Evolutionary conservation across 352 stramenopile species (phyloP).

Genomic region (Blastocystis sp.): DNA sequence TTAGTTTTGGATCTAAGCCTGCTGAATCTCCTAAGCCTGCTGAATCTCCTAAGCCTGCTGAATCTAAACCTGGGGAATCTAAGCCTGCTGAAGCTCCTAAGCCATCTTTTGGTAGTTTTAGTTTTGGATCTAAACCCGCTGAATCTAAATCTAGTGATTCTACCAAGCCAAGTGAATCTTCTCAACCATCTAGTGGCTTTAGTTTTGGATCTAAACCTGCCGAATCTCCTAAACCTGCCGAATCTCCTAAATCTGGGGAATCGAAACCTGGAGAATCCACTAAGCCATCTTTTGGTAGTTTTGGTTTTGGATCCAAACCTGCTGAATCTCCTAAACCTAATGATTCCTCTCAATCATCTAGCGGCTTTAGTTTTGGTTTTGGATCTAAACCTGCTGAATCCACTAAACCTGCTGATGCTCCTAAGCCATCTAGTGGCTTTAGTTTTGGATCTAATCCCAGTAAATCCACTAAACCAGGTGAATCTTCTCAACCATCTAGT

Average conservation of each 20-base stretch:
- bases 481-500: background rate
- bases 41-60: background rate
- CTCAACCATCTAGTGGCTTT: background rate
- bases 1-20: background rate
- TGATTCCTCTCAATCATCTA: background rate
- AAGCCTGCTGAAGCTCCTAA: background rate
- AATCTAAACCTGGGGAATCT: background rate
- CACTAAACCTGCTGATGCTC: background rate
- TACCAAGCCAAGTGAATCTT: background rate
- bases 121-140: background rate
- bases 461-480: background rate
- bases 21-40: background rate
- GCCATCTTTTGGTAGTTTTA: background rate
- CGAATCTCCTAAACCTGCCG: background rate
- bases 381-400: background rate
- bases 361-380: background rate
- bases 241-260: background rate
- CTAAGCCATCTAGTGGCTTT: background rate
- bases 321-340: background rate
- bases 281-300: background rate
- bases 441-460: background rate
- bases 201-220: slow-evolving; percentile 24
- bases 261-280: background rate
- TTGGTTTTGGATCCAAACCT: slow-evolving; percentile 30
- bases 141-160: background rate